Conservation (phyloP, 306 rosid species). For the Pterocarpus santalinus region DNA sequence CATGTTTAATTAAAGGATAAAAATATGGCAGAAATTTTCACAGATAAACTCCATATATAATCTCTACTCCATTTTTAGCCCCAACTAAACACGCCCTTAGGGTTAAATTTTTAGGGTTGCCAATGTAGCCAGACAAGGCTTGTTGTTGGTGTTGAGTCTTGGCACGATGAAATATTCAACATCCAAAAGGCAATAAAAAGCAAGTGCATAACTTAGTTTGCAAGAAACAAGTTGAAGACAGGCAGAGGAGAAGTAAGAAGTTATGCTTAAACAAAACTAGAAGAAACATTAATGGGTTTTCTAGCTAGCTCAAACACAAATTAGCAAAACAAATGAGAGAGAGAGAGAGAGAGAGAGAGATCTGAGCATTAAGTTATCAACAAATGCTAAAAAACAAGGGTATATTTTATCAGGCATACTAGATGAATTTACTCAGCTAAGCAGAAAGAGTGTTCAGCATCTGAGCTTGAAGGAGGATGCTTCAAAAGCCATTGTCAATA, state of each 20-base stretch:
- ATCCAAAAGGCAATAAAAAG: background rate
- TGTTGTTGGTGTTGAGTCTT: background rate
- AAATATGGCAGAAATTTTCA: no score
- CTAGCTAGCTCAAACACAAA: background rate
- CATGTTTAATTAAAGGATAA: no score
- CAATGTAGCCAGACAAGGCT: background rate
- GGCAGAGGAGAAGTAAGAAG: background rate
- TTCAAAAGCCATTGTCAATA: background rate
- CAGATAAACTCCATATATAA: no score
- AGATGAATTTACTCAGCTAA: no score
- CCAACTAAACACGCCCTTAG: background rate
- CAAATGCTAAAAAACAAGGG: background rate
- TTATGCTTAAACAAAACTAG: background rate
- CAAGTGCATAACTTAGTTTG: constrained; percentile 3
- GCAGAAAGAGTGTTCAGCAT: background rate
- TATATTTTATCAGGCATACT: no score
- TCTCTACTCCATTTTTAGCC: no score
- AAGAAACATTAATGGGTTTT: background rate
- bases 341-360: background rate
- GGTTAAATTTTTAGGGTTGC: background rate
- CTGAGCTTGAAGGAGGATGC: constrained; percentile 10
- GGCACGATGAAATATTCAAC: background rate
- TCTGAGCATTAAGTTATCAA: background rate
- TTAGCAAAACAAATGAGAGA: background rate
- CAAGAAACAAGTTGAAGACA: constrained; percentile 20